Percentiles rank a stretch among this genome's conserved stretches.
These are phyloP conservation scores for Cercospora zeina DNA, from an alignment of 2,329 filamentous ascomycete species.

Conservation along the genomic window DNA sequence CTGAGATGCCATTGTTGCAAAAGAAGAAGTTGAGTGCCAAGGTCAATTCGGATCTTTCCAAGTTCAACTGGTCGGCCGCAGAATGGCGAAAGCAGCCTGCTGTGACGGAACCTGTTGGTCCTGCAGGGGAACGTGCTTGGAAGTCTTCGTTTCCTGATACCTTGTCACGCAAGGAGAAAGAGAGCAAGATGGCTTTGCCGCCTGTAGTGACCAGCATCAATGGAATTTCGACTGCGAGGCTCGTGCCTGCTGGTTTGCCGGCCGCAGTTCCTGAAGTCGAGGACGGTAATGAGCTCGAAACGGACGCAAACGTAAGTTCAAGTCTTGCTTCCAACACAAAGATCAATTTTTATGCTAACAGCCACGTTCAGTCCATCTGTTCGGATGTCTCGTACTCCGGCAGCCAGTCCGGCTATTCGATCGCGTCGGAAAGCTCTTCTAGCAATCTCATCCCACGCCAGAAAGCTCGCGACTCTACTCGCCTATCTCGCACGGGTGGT, in stretches of 20 bases:
- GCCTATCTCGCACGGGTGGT: neutral
- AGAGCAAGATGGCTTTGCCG: neutral
- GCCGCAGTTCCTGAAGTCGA: constrained; percentile 6
- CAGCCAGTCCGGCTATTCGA: constrained; percentile 1
- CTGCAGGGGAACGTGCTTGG: constrained; percentile 12
- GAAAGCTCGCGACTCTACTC: constrained; percentile 1
- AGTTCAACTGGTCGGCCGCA: constrained; percentile 16
- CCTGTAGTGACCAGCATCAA: neutral
- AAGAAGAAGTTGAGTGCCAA: constrained; percentile 17
- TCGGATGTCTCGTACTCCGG: neutral
- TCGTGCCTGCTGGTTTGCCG: constrained; percentile 13
- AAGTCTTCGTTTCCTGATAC: neutral
- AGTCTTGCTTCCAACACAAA: neutral
- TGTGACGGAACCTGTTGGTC: constrained; percentile 12
- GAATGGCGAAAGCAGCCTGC: constrained; percentile 11
- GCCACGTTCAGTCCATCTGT: neutral
- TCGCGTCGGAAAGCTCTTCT: neutral
- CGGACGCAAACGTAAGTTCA: neutral
- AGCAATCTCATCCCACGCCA: neutral
- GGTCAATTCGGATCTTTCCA: constrained; percentile 14
- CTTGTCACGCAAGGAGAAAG: neutral
- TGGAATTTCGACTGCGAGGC: constrained; percentile 6
- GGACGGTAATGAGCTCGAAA: constrained; percentile 1
- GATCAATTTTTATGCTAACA: neutral
- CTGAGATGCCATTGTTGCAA: constrained; percentile 9